Conservation (phyloP, 352 stramenopile genomes). For the Phytopythium aichiense region DNA sequence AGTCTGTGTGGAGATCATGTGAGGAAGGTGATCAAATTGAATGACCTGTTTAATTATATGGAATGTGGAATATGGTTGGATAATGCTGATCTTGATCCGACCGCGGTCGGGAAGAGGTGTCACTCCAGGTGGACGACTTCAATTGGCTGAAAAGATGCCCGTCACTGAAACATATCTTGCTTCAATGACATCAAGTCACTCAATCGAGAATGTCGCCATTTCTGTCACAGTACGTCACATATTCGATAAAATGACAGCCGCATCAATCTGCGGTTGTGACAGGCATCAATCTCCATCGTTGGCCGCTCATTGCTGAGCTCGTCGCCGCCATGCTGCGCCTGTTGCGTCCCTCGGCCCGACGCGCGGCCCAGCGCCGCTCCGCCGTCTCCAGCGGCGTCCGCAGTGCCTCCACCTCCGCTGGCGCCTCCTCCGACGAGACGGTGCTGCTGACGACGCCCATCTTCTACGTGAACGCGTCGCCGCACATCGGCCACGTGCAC, state of each 20-base stretch:
- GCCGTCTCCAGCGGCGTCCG: background rate
- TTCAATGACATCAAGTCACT: background rate
- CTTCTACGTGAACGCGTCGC: conserved; percentile 99
- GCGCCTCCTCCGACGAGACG: background rate
- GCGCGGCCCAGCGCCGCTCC: background rate
- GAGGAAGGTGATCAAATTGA: too few relatives aligned
- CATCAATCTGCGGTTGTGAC: background rate
- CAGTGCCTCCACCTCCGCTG: background rate
- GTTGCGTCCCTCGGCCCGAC: background rate
- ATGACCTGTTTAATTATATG: too few relatives aligned
- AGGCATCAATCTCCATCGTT: too few relatives aligned
- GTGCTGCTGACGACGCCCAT: conserved; percentile 97
- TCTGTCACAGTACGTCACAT: background rate
- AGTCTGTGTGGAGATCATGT: too few relatives aligned
- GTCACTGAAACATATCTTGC: background rate
- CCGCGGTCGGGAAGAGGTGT: background rate
- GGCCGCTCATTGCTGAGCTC: background rate
- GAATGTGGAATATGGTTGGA: too few relatives aligned
- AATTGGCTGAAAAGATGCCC: conserved; percentile 3
- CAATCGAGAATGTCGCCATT: background rate
- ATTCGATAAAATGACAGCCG: background rate
- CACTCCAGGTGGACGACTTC: conserved; percentile 4
- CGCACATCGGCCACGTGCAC: conserved; percentile 99
- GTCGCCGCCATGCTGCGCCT: background rate
- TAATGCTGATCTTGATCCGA: too few relatives aligned